Evolutionary conservation across 1,139 yeast species (phyloP), one percentile per base, ranked within the genome.

Genomic region (Arxiozyma bovina): DNA sequence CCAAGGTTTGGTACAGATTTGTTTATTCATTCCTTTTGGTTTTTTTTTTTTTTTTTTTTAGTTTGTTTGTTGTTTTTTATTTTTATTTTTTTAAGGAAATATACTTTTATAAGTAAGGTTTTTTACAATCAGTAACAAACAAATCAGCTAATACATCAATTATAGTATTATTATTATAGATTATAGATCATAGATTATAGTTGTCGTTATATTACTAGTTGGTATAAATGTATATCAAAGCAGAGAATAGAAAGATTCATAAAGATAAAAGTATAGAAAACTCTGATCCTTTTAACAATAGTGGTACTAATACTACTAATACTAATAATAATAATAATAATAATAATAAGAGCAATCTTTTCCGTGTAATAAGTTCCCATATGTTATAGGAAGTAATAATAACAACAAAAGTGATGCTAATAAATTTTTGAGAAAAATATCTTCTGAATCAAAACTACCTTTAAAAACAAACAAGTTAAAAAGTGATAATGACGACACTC

Each of bases 181-280:
- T n/a, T n/a, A n/a, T n/a, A n/a, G n/a, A n/a, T n/a, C n/a, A n/a
- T n/a, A n/a, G n/a, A n/a, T 34, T 12, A 3, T 34, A 12, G 4
- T 34, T 34, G 17, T 34, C n/a, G 40, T n/a, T n/a, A n/a, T n/a
- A n/a, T n/a, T n/a, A n/a, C n/a, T 34, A 3, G 40, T 34, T 15
- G 40, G 40, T 34, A 34, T 15, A 21, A 51, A 58, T 58, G 60
- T 58, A 58, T 45, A 56, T 56, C 34, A 58, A 58, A 40, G 59
- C 55, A 50, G 57, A 57, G 15, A 52, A 41, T 48, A 51, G 45
- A 42, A 48, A 41, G 18, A 40, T 40, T 12, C 5, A 41, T 21
- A 21, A 20, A 21, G 42, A 40, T 34, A 23, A 27, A 17, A 27
- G 25, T 30, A 40, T 44, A 38, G 54, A 55, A 27, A 47, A 51